These are phyloP conservation scores for Echium plantagineum DNA, from an alignment of 257 asterid species.

Conservation along the genomic window DNA sequence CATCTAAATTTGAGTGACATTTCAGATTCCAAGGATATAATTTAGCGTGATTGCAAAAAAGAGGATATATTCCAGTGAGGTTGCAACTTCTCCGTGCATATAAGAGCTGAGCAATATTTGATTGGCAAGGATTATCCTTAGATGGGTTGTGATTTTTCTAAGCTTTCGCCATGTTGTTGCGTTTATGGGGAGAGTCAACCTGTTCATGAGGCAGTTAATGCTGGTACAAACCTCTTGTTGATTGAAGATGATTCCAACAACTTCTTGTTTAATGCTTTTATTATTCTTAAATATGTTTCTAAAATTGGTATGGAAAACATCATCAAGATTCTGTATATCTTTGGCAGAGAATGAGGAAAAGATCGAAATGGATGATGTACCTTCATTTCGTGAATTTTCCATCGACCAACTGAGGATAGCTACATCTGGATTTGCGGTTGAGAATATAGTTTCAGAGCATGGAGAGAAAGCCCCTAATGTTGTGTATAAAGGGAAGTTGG, in stretches of 20 bases:
- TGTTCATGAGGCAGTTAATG: slow-evolving; percentile 16
- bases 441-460: slow-evolving; percentile 89
- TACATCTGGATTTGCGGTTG: slow-evolving; percentile 86
- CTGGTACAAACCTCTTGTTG: slow-evolving; percentile 13
- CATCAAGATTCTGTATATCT: not conserved
- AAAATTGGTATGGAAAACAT: not conserved
- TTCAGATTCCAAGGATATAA: not conserved
- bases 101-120: not conserved
- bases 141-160: slow-evolving; percentile 42
- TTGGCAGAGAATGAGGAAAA: slow-evolving; percentile 51
- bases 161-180: slow-evolving; percentile 29
- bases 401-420: slow-evolving; percentile 77
- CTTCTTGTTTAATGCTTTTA: not conserved
- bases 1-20: not conserved
- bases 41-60: not conserved
- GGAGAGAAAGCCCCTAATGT: slow-evolving; percentile 98
- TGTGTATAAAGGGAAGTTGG: slow-evolving; percentile 82
- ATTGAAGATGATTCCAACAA: no score
- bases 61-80: slow-evolving; percentile 11
- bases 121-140: slow-evolving; percentile 6
- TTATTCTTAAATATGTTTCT: not conserved
- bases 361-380: slow-evolving; percentile 64
- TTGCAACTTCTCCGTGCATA: not conserved
- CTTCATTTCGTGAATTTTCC: slow-evolving; percentile 73
- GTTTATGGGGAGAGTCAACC: slow-evolving; percentile 23